phyloP scores from a whole-genome alignment of 371 early-diverging fungal genomes.

The Mucor lusitanicus region DNA sequence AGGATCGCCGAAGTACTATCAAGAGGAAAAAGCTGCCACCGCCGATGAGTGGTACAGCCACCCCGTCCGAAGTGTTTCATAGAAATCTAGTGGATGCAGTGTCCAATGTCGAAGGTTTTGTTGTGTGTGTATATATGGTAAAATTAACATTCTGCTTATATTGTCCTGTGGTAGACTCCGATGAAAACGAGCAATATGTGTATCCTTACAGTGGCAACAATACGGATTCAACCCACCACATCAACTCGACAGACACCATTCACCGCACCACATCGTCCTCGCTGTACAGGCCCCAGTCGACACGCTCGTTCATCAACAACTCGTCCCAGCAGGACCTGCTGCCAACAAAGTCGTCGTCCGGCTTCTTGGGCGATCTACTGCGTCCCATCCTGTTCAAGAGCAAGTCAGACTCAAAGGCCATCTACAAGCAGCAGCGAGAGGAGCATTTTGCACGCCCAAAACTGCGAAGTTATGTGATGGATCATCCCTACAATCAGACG shows the following conservation, averaged over 20 bases:
- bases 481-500: constrained; percentile 8
- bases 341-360: neutral
- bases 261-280: constrained; percentile 16
- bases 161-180: constrained; percentile 35
- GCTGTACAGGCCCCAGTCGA: constrained; percentile 27
- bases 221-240: constrained; percentile 9
- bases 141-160: neutral
- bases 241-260: constrained; percentile 16
- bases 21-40: constrained; percentile 17
- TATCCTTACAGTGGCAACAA: constrained; percentile 42
- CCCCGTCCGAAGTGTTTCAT: constrained; percentile 51
- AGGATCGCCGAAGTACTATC: constrained; percentile 6
- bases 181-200: constrained; percentile 53
- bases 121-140: neutral
- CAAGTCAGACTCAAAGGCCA: constrained; percentile 7
- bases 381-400: constrained; percentile 20
- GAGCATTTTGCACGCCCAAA: constrained; percentile 18
- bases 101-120: constrained; percentile 34
- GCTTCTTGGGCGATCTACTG: constrained; percentile 16
- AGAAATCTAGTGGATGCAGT: constrained; percentile 52
- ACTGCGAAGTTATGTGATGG: constrained; percentile 19
- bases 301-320: constrained; percentile 20
- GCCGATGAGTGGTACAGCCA: constrained; percentile 33
- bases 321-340: neutral
- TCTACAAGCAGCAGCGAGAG: constrained; percentile 4